A percentile compares a stretch with the other conserved stretches of the same genome.
Conservation (phyloP, 2,329 filamentous ascomycete genomes). For the Colletotrichum sp. region DNA sequence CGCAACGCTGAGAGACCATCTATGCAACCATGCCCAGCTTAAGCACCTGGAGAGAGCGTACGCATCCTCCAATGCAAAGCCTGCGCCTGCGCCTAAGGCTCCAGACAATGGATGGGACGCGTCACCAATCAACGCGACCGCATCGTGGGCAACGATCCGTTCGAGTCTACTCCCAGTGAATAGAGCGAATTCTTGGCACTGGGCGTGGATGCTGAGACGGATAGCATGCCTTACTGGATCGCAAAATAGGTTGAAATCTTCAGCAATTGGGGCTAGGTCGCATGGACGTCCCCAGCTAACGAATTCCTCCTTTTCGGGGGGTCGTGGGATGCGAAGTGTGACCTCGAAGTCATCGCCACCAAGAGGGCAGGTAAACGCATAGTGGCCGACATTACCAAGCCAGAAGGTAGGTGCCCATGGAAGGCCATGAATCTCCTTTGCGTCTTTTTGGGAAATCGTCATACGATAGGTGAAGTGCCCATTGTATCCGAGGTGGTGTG, state of each 20-base stretch:
- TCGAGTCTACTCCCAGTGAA: background rate
- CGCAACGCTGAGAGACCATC: background rate
- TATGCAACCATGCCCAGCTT: background rate
- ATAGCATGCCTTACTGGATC: background rate
- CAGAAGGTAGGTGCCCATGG: conserved; percentile 1
- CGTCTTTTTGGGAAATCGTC: background rate
- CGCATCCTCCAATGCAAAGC: background rate
- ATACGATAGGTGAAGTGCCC: background rate
- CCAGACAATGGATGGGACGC: background rate
- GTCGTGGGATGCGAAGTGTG: conserved; percentile 28
- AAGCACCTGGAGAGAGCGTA: background rate
- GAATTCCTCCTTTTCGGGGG: conserved; percentile 24
- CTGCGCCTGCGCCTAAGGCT: background rate
- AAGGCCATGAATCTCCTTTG: background rate
- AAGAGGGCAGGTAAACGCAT: conserved; percentile 36
- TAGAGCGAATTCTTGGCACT: background rate
- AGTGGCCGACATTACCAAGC: conserved; percentile 32
- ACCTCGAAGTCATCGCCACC: conserved; percentile 37
- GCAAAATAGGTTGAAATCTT: background rate
- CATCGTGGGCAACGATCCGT: background rate
- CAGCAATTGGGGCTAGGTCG: background rate
- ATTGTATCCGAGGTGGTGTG: background rate
- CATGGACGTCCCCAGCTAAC: conserved; percentile 31
- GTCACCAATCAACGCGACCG: background rate
- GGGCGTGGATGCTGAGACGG: background rate